Percentiles rank a stretch among this genome's conserved stretches.
These are phyloP conservation scores for Pseudocohnilembus persalinus DNA, from an alignment of 169 alveolate species.

Conservation along the genomic window DNA sequence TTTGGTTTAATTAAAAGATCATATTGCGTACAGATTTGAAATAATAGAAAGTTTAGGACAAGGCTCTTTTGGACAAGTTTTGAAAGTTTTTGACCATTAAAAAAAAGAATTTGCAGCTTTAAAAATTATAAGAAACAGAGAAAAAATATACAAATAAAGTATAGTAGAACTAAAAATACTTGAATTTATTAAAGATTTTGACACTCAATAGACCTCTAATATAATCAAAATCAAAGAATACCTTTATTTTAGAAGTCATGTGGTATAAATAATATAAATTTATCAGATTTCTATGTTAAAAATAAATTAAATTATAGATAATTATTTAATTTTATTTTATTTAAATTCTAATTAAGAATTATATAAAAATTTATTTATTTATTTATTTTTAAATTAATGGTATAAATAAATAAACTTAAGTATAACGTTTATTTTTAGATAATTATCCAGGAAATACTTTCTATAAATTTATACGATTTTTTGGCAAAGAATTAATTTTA, in stretches of 20 bases:
- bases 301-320: too few relatives aligned
- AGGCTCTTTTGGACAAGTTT: conserved; percentile 89
- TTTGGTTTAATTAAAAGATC: conserved; percentile 66
- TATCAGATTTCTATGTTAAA: not conserved
- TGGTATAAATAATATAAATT: conserved; percentile 19
- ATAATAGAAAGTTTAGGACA: conserved; percentile 79
- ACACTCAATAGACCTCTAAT: conserved; percentile 70
- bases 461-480: conserved; percentile 81
- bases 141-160: conserved; percentile 85
- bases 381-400: too few relatives aligned
- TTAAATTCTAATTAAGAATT: too few relatives aligned
- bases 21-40: conserved; percentile 86
- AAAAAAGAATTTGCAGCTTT: conserved; percentile 78
- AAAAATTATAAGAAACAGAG: conserved; percentile 84
- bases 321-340: too few relatives aligned
- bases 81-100: conserved; percentile 85
- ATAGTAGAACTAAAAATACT: conserved; percentile 78
- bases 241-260: conserved; percentile 75
- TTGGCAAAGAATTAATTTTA: conserved; percentile 70
- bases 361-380: too few relatives aligned
- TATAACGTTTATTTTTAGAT: conserved; percentile 42
- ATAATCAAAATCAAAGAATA: conserved; percentile 75
- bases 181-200: conserved; percentile 60
- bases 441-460: conserved; percentile 75
- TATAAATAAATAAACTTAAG: too few relatives aligned